These are phyloP conservation scores for Penicillium parvum DNA, from an alignment of 495 filamentous ascomycete genomes.

Conservation along the genomic window DNA sequence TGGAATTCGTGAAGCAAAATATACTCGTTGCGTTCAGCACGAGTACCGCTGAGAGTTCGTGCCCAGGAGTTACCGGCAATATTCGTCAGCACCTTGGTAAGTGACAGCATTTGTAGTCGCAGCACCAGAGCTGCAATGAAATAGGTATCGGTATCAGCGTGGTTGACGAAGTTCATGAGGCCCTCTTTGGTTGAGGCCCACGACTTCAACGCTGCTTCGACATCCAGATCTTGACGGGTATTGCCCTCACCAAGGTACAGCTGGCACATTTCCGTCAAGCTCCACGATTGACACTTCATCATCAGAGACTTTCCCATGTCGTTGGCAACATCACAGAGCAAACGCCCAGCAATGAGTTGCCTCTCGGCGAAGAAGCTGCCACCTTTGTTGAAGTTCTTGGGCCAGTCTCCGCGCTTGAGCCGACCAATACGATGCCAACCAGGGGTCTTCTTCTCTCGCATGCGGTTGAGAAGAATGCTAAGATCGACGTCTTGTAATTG, in stretches of 20 bases:
- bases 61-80: slow-evolving; percentile 98
- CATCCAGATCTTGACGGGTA: slow-evolving; percentile 76
- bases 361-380: slow-evolving; percentile 90
- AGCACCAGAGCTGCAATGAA: slow-evolving; percentile 89
- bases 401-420: slow-evolving; percentile 80
- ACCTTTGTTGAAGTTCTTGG: slow-evolving; percentile 77
- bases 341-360: slow-evolving; percentile 79
- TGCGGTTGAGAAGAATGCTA: slow-evolving; percentile 78
- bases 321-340: slow-evolving; percentile 92
- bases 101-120: slow-evolving; percentile 82
- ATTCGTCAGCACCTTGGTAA: slow-evolving; percentile 94
- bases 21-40: slow-evolving; percentile 97
- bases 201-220: slow-evolving; percentile 77
- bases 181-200: slow-evolving; percentile 83
- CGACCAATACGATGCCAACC: slow-evolving; percentile 91
- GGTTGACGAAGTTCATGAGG: slow-evolving; percentile 85
- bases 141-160: slow-evolving; percentile 92
- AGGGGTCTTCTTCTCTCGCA: slow-evolving; percentile 85
- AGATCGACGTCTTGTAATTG: slow-evolving; percentile 96
- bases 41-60: slow-evolving; percentile 87
- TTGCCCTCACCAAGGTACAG: slow-evolving; percentile 71
- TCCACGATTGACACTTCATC: slow-evolving; percentile 97
- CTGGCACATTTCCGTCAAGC: slow-evolving; percentile 92
- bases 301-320: slow-evolving; percentile 97
- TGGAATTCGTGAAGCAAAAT: slow-evolving; percentile 97